Evolutionary conservation across 441 rosid genomes (phyloP), one percentile per base, ranked within the genome.

Genomic region (Metrosideros polymorpha): DNA sequence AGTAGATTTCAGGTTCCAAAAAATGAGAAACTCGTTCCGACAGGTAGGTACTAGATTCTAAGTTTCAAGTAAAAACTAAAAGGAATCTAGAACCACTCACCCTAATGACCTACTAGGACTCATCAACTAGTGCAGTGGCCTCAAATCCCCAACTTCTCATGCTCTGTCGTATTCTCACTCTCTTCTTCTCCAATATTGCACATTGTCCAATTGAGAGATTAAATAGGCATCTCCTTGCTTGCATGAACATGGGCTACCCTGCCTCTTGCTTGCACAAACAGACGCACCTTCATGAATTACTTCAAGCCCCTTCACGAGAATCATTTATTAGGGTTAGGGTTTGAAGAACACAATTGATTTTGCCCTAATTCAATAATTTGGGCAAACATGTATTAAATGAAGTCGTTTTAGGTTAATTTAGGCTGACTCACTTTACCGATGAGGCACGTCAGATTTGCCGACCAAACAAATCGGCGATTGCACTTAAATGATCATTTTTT

Each of bases 281-380:
- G 84, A 91, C 93, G 25, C 94, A 29, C 95, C 85, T 93, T 93
- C 89, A 91, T 89, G 92, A 91, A 92, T 97, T 97, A 93, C 45
- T 92, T 96, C 91, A 93, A 88, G 83, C 89, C 87, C 91, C 99
- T 96, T 92, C 95, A 91, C 77, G 87, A 88, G 71, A 59, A 86
- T 76, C 42, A 89, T 59, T 14, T 29, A 9, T 18, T 59, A 59
- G 71, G 22, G 12, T 59, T 4, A 59, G 10, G 39, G 71, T 30
- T 59, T 52, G 54, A 52, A 17, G 54, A 17, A 19, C 54, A 52
- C 22, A 52, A 52, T 52, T 18, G 54, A 52, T 2, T 52, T 17
- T 19, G 54, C 54, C 24, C 9, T 24, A 18, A 18, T 52, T 52
- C 24, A 1, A 18, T 52, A 52, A 52, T 17, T 52, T 19, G 24